phyloP scores from a whole-genome alignment of 805 yeast genomes.

The Teunomyces panamensis region DNA sequence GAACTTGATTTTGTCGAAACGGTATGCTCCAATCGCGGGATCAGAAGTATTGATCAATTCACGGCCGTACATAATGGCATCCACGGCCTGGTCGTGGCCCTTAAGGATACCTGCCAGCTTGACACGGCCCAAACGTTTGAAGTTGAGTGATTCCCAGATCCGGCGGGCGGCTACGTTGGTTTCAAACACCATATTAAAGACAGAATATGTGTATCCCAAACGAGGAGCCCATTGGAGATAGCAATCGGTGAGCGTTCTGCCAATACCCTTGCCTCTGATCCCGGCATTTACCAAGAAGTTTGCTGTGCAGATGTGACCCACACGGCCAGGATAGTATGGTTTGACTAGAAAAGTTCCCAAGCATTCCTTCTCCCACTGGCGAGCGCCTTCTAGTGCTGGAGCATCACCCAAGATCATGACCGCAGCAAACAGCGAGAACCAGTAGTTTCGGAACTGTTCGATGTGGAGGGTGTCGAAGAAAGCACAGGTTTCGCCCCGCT shows the following conservation, averaged over 20 bases:
- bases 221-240: constrained; percentile 88
- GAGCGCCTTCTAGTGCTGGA: constrained; percentile 42
- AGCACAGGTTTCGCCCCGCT: constrained; percentile 83
- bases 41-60: constrained; percentile 61
- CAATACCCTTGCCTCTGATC: constrained; percentile 88
- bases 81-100: constrained; percentile 82
- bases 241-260: constrained; percentile 78
- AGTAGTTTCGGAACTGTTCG: constrained; percentile 74
- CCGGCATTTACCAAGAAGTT: constrained; percentile 89
- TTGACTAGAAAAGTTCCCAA: constrained; percentile 82
- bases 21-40: constrained; percentile 48
- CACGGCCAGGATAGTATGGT: constrained; percentile 90
- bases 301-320: constrained; percentile 90
- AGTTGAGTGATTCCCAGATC: constrained; percentile 72
- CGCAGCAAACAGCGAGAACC: constrained; percentile 87
- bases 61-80: constrained; percentile 80
- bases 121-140: constrained; percentile 74
- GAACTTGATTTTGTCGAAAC: constrained; percentile 74
- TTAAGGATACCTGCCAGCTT: constrained; percentile 87
- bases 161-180: constrained; percentile 80
- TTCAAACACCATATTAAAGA: constrained; percentile 84
- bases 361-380: constrained; percentile 92
- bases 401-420: constrained; percentile 76
- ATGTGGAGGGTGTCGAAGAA: constrained; percentile 75
- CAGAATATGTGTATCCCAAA: constrained; percentile 79